These are phyloP conservation scores for Kazachstania kunashirensis DNA, from an alignment of 805 yeast species.

Conservation along the genomic window DNA sequence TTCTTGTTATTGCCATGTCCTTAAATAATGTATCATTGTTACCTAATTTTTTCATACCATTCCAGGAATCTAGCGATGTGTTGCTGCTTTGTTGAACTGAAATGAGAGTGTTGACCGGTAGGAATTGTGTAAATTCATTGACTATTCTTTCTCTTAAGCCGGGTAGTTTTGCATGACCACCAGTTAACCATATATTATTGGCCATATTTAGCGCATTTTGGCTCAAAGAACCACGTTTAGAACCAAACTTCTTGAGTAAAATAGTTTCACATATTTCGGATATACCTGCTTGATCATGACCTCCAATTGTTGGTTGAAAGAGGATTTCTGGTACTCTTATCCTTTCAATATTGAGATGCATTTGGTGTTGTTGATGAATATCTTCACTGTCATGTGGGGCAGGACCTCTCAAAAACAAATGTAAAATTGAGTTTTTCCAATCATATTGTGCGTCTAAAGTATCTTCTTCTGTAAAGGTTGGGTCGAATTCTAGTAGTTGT, in stretches of 20 bases:
- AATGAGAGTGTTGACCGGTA: constrained; percentile 60
- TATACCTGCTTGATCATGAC: constrained; percentile 94
- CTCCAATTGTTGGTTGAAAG: constrained; percentile 89
- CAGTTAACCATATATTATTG: constrained; percentile 70
- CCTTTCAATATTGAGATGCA: constrained; percentile 84
- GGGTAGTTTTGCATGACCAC: constrained; percentile 65
- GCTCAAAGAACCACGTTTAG: constrained; percentile 38
- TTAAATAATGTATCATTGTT: constrained; percentile 35
- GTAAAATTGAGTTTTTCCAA: constrained; percentile 73
- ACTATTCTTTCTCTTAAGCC: constrained; percentile 61
- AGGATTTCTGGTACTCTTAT: constrained; percentile 85
- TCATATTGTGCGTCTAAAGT: constrained; percentile 73
- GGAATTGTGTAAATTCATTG: constrained; percentile 55
- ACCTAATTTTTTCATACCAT: constrained; percentile 83
- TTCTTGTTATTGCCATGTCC: constrained; percentile 45
- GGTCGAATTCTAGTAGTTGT: constrained; percentile 71
- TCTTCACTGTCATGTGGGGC: constrained; percentile 74
- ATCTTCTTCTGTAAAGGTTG: constrained; percentile 76
- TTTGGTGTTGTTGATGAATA: constrained; percentile 78
- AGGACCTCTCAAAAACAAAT: constrained; percentile 84
- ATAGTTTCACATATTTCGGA: constrained; percentile 64
- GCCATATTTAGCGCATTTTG: constrained; percentile 18
- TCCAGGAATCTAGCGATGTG: constrained; percentile 81
- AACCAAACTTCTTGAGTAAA: constrained; percentile 51
- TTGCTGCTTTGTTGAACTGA: constrained; percentile 53